A percentile compares a stretch with the other conserved stretches of the same genome.
Conservation (phyloP, 2,329 filamentous ascomycete genomes). For the Magnaporthales sp. region DNA sequence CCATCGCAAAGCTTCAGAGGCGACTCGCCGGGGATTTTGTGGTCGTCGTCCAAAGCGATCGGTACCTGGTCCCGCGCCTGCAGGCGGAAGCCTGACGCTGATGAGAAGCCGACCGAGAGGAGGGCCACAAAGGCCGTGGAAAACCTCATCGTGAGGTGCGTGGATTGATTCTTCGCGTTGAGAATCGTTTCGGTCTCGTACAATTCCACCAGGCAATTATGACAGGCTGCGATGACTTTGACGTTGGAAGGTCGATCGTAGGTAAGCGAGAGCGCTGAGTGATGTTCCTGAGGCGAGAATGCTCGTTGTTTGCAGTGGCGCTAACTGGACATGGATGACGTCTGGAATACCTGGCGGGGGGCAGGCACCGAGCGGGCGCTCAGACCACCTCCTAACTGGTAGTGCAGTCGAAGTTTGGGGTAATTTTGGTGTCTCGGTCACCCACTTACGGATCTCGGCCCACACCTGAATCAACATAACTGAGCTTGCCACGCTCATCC, state of each 20-base stretch:
- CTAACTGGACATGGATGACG: not conserved
- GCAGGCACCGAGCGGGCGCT: not conserved
- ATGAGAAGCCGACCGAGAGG: conserved; percentile 36
- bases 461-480: too few relatives aligned
- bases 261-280: not conserved
- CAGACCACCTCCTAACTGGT: too few relatives aligned
- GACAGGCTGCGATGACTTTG: not conserved
- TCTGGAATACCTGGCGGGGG: not conserved
- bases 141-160: conserved; percentile 26
- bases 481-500: too few relatives aligned
- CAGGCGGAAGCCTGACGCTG: conserved; percentile 34
- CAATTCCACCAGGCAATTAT: not conserved
- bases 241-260: not conserved
- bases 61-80: conserved; percentile 36
- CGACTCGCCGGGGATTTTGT: conserved; percentile 74
- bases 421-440: too few relatives aligned
- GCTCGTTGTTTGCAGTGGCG: not conserved
- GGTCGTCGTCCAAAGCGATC: conserved; percentile 38
- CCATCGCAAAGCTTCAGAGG: conserved; percentile 69
- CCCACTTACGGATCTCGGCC: too few relatives aligned
- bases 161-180: not conserved
- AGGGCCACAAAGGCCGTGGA: conserved; percentile 33
- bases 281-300: not conserved
- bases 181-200: not conserved
- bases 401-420: too few relatives aligned